phyloP scores from a whole-genome alignment of 352 stramenopile genomes.

The Phytophthora quininea region DNA sequence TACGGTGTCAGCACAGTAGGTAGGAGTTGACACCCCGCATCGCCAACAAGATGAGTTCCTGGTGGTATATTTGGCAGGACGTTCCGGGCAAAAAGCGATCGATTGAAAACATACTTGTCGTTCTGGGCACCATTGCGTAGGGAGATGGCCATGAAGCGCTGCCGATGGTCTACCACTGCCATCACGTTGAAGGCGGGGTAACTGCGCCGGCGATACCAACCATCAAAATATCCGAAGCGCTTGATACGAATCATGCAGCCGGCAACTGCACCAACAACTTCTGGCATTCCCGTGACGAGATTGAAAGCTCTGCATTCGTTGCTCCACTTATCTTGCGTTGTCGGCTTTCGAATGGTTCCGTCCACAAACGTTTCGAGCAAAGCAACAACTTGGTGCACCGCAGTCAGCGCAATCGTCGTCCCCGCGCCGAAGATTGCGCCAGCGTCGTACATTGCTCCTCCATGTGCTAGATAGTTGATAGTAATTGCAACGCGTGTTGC shows the following conservation, averaged over 20 bases:
- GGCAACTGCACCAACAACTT: neutral
- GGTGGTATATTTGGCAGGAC: neutral
- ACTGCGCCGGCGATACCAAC: neutral
- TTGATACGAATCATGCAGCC: neutral
- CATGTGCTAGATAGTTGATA: too few relatives aligned
- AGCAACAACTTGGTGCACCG: too few relatives aligned
- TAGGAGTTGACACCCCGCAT: neutral
- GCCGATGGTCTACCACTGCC: neutral
- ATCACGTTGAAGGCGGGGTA: neutral
- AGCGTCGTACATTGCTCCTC: too few relatives aligned
- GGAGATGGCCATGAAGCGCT: neutral
- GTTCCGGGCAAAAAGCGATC: neutral
- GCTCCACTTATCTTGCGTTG: too few relatives aligned
- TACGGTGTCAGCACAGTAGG: neutral
- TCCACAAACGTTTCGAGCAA: too few relatives aligned
- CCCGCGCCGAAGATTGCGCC: too few relatives aligned
- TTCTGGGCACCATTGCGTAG: neutral
- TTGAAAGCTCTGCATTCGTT: too few relatives aligned
- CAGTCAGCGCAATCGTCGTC: too few relatives aligned
- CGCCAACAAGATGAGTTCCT: neutral
- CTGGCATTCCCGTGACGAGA: too few relatives aligned
- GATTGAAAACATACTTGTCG: neutral
- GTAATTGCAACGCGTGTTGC: too few relatives aligned
- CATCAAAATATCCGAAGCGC: neutral
- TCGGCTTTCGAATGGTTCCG: too few relatives aligned